Evolutionary conservation across 140 eudicot species (phyloP), one percentile per base, ranked within the genome.

Genomic region (Flaveria floridana): DNA sequence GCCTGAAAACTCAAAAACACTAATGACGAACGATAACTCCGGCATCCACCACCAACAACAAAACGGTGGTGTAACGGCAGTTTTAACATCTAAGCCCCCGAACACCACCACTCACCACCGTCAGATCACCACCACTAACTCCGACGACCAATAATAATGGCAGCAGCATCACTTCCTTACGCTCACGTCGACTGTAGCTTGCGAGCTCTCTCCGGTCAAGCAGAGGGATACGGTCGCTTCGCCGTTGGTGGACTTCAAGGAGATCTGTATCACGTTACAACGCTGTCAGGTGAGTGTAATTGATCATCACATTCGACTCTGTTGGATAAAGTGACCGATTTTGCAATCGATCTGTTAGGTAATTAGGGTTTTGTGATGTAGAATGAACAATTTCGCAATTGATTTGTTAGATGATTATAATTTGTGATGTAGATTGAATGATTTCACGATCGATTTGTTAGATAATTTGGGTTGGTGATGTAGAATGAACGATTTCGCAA

Each of bases 201-300:
- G 68, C 86, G 97, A 64, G 90, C 82, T 65, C 94, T 94, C 42
- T 91, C 97, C 44, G 94, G 83, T 19, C 89, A 84, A 75, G 99
- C 99, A n/a, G 91, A 88, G 79, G 97, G 99, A 26, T 94, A 90
- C 57, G 99, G 97, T 53, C 91, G 87, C 50, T 71, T 16, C 20
- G 84, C 99, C 55, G 42, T 87, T 6, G 99, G 99, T 28, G 99
- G 99, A 42, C 82, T 80, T 26, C 69, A 86, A 58, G 99, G 99
- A 50, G 76, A 76, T 13, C 68, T 91, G 7, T 84, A 76, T 70
- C 84, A 75, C 37, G 97, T 94, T 57, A 88, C 94, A 62, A 83
- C 88, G 4, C 84, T 94, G 0, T 84, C 88, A 72, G 99, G 99
- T 93, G 3, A 20, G 26, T 55, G 21, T 75, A 10, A 10, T 44